These are phyloP conservation scores for Ostreobium quekettii DNA, from an alignment of 139 green algal genomes.

Conservation along the genomic window DNA sequence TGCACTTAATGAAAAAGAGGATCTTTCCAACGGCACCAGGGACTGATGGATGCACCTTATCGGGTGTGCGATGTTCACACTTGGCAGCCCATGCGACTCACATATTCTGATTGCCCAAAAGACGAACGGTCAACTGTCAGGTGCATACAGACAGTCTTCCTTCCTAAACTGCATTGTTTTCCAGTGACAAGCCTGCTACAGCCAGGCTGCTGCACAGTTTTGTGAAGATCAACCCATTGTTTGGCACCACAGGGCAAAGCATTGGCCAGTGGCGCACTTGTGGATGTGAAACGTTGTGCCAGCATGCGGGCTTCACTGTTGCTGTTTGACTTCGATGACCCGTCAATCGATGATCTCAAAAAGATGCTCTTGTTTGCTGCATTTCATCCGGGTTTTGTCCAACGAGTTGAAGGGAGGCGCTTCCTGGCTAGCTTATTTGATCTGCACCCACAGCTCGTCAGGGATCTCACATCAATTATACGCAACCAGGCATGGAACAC, in stretches of 20 bases:
- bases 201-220: background rate
- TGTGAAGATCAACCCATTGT: background rate
- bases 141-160: background rate
- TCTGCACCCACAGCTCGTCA: constrained; percentile 50
- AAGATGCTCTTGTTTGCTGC: constrained; percentile 46
- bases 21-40: no score
- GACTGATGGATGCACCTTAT: no score
- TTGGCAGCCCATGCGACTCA: no score
- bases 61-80: no score
- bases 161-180: background rate
- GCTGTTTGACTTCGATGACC: constrained; percentile 71
- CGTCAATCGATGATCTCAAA: constrained; percentile 37
- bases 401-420: constrained; percentile 48
- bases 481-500: constrained; percentile 69
- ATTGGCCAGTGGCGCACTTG: constrained; percentile 19
- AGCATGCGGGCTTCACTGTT: constrained; percentile 45
- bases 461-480: constrained; percentile 60
- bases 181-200: no score
- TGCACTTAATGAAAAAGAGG: no score
- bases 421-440: constrained; percentile 62
- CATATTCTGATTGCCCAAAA: background rate
- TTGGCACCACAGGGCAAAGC: constrained; percentile 29
- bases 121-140: background rate
- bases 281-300: constrained; percentile 59
- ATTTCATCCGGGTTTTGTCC: constrained; percentile 58